Conservation (phyloP, 768 basidiomycete species). For the Russula dissimulans region DNA sequence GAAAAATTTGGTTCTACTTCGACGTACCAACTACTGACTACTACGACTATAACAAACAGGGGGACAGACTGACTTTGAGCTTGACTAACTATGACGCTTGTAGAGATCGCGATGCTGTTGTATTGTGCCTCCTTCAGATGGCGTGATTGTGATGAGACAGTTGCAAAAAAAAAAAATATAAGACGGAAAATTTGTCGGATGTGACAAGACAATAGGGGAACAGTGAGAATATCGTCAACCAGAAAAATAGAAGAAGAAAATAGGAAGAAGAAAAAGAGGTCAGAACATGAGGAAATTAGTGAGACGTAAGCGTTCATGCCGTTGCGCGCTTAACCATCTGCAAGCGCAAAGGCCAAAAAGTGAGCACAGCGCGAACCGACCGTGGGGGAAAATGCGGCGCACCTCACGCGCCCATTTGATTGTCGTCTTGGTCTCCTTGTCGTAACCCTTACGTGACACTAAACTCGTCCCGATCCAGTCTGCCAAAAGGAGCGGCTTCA, state of each 20-base stretch:
- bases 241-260: background rate
- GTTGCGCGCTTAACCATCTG: slow-evolving; percentile 79
- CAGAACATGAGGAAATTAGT: background rate
- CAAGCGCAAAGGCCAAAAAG: background rate
- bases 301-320: slow-evolving; percentile 1
- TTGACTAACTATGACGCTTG: slow-evolving; percentile 17
- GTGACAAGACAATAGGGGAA: background rate
- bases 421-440: slow-evolving; percentile 75
- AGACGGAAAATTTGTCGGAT: slow-evolving; percentile 32
- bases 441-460: slow-evolving; percentile 63
- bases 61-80: slow-evolving; percentile 3
- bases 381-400: slow-evolving; percentile 20
- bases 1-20: slow-evolving; percentile 8
- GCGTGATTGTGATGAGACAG: slow-evolving; percentile 27
- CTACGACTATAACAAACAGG: slow-evolving; percentile 12
- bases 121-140: slow-evolving; percentile 68
- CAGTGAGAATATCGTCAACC: slow-evolving; percentile 19
- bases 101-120: slow-evolving; percentile 20
- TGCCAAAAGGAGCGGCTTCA: slow-evolving; percentile 68
- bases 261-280: background rate
- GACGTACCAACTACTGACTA: slow-evolving; percentile 13
- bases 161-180: slow-evolving; percentile 3
- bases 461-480: slow-evolving; percentile 75
- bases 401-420: slow-evolving; percentile 94
- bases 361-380: background rate